A percentile compares a stretch with the other conserved stretches of the same genome.
These are phyloP conservation scores for Botrytis paeoniae DNA, from an alignment of 2,329 filamentous ascomycete genomes.

Conservation along the genomic window DNA sequence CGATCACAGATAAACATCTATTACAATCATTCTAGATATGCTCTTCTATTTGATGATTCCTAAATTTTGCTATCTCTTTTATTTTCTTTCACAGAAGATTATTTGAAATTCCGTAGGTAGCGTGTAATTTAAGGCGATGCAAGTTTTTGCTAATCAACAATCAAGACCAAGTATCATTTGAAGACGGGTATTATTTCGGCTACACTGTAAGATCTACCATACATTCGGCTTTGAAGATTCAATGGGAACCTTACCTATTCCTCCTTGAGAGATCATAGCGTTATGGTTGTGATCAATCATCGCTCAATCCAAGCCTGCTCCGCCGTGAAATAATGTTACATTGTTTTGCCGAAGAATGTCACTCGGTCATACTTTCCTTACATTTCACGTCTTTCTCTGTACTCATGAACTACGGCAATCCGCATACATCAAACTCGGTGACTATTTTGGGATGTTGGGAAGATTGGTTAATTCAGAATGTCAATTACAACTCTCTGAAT, in stretches of 20 bases:
- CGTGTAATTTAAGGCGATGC: not conserved
- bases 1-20: not conserved
- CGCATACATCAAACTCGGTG: not conserved
- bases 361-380: not conserved
- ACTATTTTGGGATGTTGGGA: too few species aligned
- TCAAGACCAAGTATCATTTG: not conserved
- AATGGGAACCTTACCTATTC: not conserved
- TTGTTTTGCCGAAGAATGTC: not conserved
- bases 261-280: not conserved
- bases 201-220: not conserved
- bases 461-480: not conserved
- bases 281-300: not conserved
- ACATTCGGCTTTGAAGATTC: not conserved
- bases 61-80: too few species aligned
- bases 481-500: accelerated
- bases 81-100: not conserved
- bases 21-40: not conserved
- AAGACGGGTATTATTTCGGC: too few species aligned
- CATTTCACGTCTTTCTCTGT: not conserved
- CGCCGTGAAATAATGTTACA: not conserved
- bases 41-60: too few species aligned
- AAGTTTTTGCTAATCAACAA: not conserved
- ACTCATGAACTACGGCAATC: too few species aligned
- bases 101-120: not conserved
- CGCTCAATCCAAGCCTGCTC: not conserved